Base-by-base conservation (phyloP, 169 alveolate species). In the Babesia sp. region DNA sequence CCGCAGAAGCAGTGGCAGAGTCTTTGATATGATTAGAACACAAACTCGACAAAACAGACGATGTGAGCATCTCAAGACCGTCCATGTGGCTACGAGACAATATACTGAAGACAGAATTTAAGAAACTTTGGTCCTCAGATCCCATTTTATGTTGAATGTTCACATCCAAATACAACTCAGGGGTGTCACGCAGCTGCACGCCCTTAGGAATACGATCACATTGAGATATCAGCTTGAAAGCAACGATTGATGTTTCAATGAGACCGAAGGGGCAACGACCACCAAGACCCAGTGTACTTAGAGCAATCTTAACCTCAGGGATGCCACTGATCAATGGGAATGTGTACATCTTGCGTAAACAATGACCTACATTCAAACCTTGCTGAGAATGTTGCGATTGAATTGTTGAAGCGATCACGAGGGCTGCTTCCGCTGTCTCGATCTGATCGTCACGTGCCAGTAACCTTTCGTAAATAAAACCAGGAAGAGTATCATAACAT, bases 381-480 rank as follows among this genome's bases (percentile, higher is more conserved):
- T 64, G 74, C 50, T 64, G 74, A 12, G 63, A 29, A 45, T 22
- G 31, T 0, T 66, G 70, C 24, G 61, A 24, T 4, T 74, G 76
- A 0, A 78, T 68, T 26, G 58, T 46, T 9, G 81, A 54, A 1
- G 72, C 64, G 26, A 66, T 78, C 73, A 41, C 29, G 26, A 64
- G 41, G 0, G 86, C 68, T 2, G 61, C 80, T 48, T 78, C 86
- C 18, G 81, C 81, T 18, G 82, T 66, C 44, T 78, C 86, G 12
- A 78, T 78, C 58, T 57, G 86, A 51, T 64, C 86, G 44, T 78
- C 86, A 28, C 86, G 37, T 18, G 86, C 86, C 46, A 78, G 42
- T 26, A 78, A 24, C 16, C 48, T 22, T n/a, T 78, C 75, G 66
- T 69, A 78, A 24, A 78, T 55, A 18, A 56, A 51, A 9, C 51